These are phyloP conservation scores for Stachybotrys echinatus DNA, from an alignment of 2,329 filamentous ascomycete species.

Conservation along the genomic window DNA sequence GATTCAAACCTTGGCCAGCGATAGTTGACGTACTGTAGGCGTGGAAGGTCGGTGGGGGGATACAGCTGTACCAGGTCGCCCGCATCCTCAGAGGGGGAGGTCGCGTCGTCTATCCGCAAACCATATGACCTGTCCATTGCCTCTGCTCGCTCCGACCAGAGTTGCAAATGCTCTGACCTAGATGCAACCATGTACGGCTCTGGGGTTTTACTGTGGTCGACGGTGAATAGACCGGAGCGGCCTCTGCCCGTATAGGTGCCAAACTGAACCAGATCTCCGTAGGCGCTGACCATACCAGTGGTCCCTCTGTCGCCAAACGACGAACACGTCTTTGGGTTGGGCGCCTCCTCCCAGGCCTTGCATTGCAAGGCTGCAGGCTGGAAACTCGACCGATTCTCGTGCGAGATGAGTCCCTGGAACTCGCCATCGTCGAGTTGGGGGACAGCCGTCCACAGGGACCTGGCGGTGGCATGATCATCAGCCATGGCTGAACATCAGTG, in stretches of 20 bases:
- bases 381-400: background rate
- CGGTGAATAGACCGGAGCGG: background rate
- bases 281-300: background rate
- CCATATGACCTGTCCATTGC: too few species aligned
- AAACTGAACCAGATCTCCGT: background rate
- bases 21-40: background rate
- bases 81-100: background rate
- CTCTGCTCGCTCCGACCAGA: too few species aligned
- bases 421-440: background rate
- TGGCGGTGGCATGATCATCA: background rate
- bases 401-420: background rate
- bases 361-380: background rate
- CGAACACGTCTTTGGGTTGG: background rate
- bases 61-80: background rate
- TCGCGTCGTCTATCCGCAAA: background rate
- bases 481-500: background rate
- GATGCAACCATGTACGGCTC: background rate
- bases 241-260: background rate
- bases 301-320: background rate
- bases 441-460: background rate
- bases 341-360: background rate
- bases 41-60: background rate
- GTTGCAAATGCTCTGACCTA: background rate
- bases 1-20: background rate
- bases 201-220: background rate